Evolutionary conservation across 2,329 filamentous ascomycete species (phyloP).

Genomic region (Byssoonygena ceratinophila): DNA sequence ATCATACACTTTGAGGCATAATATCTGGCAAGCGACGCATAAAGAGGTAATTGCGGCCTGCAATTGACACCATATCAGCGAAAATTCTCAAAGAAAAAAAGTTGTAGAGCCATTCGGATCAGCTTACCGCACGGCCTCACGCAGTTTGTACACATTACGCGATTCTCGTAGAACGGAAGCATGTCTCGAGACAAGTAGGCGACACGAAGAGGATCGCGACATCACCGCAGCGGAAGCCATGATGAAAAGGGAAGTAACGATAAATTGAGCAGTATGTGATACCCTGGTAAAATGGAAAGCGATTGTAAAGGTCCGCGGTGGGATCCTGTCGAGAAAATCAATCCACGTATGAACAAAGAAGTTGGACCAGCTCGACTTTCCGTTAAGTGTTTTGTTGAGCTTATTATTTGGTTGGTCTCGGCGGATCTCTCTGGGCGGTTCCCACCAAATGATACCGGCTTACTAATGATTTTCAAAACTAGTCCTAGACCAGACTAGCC

Average conservation of each 20-base stretch:
- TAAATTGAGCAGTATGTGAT: neutral
- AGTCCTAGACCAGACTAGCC: neutral
- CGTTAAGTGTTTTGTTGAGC: slow-evolving; percentile 14
- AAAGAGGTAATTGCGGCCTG: slow-evolving; percentile 40
- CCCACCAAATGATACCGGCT: slow-evolving; percentile 9
- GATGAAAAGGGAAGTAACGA: slow-evolving; percentile 2
- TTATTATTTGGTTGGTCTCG: slow-evolving; percentile 13
- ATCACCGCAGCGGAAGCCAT: slow-evolving; percentile 39
- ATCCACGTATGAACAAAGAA: neutral
- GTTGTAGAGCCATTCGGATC: neutral
- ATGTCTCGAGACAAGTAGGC: slow-evolving; percentile 34
- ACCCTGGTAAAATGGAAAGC: neutral
- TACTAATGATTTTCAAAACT: slow-evolving; percentile 4
- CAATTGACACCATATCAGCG: neutral
- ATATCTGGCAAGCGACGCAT: slow-evolving; percentile 53
- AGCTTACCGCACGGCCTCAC: slow-evolving; percentile 34
- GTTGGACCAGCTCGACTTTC: neutral
- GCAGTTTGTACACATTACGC: slow-evolving; percentile 36
- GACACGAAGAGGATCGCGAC: slow-evolving; percentile 35
- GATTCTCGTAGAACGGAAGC: slow-evolving; percentile 38
- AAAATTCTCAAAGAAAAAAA: neutral
- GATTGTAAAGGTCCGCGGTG: slow-evolving; percentile 1
- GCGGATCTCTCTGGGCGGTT: slow-evolving; percentile 7
- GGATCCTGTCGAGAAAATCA: slow-evolving; percentile 2
- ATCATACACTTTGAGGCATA: slow-evolving; percentile 59